Evolutionary conservation across 345 rosid species (phyloP).

Genomic region (Populus alba): DNA sequence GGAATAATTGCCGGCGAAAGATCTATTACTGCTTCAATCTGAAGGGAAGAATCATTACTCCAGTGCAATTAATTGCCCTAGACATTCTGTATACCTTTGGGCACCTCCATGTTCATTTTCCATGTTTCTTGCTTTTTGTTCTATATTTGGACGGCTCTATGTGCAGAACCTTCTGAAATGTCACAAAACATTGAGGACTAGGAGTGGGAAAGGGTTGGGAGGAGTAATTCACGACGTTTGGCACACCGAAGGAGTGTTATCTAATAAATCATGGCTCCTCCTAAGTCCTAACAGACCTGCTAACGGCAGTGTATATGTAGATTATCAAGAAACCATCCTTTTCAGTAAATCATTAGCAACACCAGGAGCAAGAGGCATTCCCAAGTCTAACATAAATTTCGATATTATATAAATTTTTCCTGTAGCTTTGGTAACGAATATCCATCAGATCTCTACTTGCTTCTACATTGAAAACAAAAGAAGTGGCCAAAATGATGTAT

Average conservation of each 20-base stretch:
- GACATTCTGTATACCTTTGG: not conserved
- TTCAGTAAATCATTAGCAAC: constrained; percentile 44
- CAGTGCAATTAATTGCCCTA: not conserved
- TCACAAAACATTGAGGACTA: not conserved
- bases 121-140: not conserved
- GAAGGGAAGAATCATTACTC: not conserved
- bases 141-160: not conserved
- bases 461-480: constrained; percentile 29
- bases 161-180: not conserved
- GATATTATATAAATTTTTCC: constrained; percentile 15
- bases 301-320: constrained; percentile 5
- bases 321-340: constrained; percentile 34
- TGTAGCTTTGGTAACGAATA: constrained; percentile 32
- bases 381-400: constrained; percentile 26
- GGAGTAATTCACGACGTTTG: not conserved
- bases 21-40: not conserved
- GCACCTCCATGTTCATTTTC: not conserved
- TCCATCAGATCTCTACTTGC: constrained; percentile 22
- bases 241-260: constrained; percentile 7
- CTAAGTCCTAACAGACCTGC: constrained; percentile 16
- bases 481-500: constrained; percentile 25
- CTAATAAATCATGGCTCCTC: constrained; percentile 23
- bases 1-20: not conserved
- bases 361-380: constrained; percentile 26
- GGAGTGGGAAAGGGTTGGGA: not conserved